A percentile compares a stretch with the other conserved stretches of the same genome.
Evolutionary conservation across 306 rosid genomes (phyloP).

Genomic region (Quercus bicolor): DNA sequence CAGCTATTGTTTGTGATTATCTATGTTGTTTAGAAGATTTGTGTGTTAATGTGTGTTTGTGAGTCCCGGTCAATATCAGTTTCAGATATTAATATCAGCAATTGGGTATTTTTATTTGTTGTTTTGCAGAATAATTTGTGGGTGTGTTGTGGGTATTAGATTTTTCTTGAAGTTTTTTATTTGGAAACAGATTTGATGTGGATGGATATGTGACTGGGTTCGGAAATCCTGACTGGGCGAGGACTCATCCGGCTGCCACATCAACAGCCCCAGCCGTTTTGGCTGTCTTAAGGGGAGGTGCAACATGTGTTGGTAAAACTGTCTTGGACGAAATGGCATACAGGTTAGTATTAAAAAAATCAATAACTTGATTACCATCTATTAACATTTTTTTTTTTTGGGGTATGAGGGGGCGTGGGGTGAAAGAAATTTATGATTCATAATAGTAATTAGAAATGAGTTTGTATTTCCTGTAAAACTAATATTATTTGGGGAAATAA

Average conservation of each 20-base stretch:
- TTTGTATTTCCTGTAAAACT: not conserved
- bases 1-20: not conserved
- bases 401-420: not conserved
- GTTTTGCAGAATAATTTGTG: not conserved
- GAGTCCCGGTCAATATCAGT: no score
- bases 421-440: not conserved
- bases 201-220: slow-evolving; percentile 76
- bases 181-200: slow-evolving; percentile 66
- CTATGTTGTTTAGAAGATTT: not conserved
- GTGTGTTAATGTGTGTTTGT: no score
- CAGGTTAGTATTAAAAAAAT: slow-evolving; percentile 36
- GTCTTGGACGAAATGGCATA: slow-evolving; percentile 97
- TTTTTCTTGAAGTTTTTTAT: not conserved
- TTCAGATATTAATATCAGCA: slow-evolving; percentile 1
- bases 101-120: not conserved
- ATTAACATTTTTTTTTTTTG: not conserved
- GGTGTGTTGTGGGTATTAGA: not conserved
- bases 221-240: slow-evolving; percentile 90
- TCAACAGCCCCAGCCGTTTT: slow-evolving; percentile 69
- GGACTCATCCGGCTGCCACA: slow-evolving; percentile 74
- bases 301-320: slow-evolving; percentile 78
- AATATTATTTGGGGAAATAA: not conserved
- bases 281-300: slow-evolving; percentile 68
- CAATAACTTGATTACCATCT: not conserved
- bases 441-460: not conserved